Base-by-base conservation (phyloP, 371 early-diverging fungal genomes). In the Zychaea mexicana region DNA sequence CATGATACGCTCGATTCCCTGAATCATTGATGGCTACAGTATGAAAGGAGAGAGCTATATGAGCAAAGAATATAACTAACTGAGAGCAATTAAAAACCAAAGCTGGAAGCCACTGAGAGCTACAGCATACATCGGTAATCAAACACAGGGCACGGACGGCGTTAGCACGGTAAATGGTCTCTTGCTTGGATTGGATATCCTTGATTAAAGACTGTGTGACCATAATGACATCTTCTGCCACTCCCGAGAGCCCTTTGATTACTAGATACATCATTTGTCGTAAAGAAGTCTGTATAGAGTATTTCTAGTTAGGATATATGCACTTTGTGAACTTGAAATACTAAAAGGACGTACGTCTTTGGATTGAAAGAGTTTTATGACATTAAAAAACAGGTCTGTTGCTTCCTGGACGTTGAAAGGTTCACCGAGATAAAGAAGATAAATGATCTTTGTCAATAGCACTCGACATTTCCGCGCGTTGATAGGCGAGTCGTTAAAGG, bases 181-280 rank as follows among this genome's bases (percentile, higher is more conserved):
- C 92, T 31, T 90, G 86, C 64, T 94, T 96, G 31, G 95, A 90
- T 76, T 96, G 97, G 86, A 97, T 96, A 74, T 99, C 99, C 80
- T 96, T 94, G 79, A 94, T 96, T 64, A 99, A 77, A 62, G 93
- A 92, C 68, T 93, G 92, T 15, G 97, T 99, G 57, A 96, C 96
- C 94, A 98, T 96, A 70, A 98, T 95, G 31, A 97, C 96, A 84
- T 98, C 94, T 73, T 98, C 94, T 56, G 98, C 95, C 60, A 92
- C 87, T 21, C 85, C 87, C 42, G 96, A 89, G 17, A 99, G 86
- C 76, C 97, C 97, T 77, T 98, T 98, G 80, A 99, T 98, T 52
- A 93, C 92, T 54, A 98, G 83, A 71, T 98, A 98, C 66, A 98
- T 92, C 89, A 96, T 93, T 83, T 97, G 97, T 60, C 99, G 92